Percentiles rank a stretch among this genome's conserved stretches.
Evolutionary conservation across 164 flowering plant genomes (phyloP).

Genomic region (Magnolia kwangsiensis): DNA sequence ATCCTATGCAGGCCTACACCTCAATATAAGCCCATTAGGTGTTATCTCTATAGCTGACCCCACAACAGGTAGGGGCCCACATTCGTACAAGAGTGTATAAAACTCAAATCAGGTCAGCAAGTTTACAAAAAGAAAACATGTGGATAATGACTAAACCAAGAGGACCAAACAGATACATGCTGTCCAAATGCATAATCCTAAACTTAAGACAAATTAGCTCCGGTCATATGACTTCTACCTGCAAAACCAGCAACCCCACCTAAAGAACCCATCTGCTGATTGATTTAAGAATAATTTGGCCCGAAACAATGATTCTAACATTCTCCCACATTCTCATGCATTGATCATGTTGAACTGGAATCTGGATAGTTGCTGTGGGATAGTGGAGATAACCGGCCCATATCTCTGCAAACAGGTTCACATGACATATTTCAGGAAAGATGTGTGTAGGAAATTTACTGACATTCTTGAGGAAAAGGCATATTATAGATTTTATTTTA

Average conservation of each 20-base stretch:
- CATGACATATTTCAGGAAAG: slow-evolving; percentile 6
- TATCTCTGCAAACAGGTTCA: slow-evolving; percentile 58
- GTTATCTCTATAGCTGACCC: too few relatives aligned
- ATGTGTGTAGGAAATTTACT: background rate
- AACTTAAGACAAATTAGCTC: slow-evolving; percentile 9
- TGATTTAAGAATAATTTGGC: background rate
- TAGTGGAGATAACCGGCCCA: slow-evolving; percentile 93
- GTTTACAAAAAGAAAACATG: too few relatives aligned
- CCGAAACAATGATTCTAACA: background rate
- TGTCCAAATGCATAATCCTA: background rate
- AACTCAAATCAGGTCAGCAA: too few relatives aligned
- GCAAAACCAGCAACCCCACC: slow-evolving; percentile 19
- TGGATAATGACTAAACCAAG: too few relatives aligned
- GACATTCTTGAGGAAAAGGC: too few relatives aligned
- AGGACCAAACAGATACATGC: background rate
- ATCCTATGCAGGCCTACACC: too few relatives aligned
- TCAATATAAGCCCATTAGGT: too few relatives aligned
- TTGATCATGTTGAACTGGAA: slow-evolving; percentile 90
- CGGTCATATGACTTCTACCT: slow-evolving; percentile 8
- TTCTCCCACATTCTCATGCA: slow-evolving; percentile 22
- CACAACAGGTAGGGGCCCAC: too few relatives aligned
- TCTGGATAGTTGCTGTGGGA: slow-evolving; percentile 90
- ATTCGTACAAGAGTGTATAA: too few relatives aligned
- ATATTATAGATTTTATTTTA: too few relatives aligned
- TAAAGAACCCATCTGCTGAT: background rate